phyloP scores from a whole-genome alignment of 345 rosid genomes.

The Alliaria petiolata region DNA sequence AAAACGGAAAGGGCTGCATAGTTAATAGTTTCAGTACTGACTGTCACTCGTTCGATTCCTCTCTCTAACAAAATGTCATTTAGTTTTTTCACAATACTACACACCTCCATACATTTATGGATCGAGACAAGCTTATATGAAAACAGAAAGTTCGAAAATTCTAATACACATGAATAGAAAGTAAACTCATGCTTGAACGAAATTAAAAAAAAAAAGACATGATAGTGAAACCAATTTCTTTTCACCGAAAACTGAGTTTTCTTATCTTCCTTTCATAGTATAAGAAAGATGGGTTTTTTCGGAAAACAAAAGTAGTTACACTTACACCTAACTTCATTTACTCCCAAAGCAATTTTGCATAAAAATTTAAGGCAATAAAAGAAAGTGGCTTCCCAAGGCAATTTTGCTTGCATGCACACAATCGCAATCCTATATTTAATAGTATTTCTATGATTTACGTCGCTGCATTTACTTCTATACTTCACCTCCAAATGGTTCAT shows the following conservation, averaged over 20 bases:
- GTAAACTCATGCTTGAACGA: not conserved
- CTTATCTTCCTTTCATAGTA: not conserved
- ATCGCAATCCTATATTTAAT: not conserved
- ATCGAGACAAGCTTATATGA: not conserved
- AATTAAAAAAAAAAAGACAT: not conserved
- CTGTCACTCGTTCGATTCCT: too few relatives aligned
- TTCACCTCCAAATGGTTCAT: not conserved
- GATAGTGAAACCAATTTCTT: constrained; percentile 3
- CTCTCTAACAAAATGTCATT: too few relatives aligned
- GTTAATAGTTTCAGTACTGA: too few relatives aligned
- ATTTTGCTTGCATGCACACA: constrained; percentile 11
- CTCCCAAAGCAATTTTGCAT: constrained; percentile 11
- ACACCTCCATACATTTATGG: not conserved
- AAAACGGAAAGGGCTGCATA: too few relatives aligned
- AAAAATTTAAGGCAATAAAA: too few relatives aligned
- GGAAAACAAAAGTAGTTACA: constrained; percentile 13
- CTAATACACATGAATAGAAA: not conserved
- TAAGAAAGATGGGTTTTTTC: not conserved
- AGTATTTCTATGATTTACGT: not conserved
- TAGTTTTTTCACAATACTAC: not conserved
- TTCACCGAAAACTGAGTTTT: not conserved
- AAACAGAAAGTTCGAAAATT: not conserved
- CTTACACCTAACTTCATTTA: constrained; percentile 25
- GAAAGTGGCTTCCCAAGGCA: not conserved
- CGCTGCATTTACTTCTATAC: constrained; percentile 9